Conservation (phyloP, 2,329 filamentous ascomycete species). For the Alternaria sp. region DNA sequence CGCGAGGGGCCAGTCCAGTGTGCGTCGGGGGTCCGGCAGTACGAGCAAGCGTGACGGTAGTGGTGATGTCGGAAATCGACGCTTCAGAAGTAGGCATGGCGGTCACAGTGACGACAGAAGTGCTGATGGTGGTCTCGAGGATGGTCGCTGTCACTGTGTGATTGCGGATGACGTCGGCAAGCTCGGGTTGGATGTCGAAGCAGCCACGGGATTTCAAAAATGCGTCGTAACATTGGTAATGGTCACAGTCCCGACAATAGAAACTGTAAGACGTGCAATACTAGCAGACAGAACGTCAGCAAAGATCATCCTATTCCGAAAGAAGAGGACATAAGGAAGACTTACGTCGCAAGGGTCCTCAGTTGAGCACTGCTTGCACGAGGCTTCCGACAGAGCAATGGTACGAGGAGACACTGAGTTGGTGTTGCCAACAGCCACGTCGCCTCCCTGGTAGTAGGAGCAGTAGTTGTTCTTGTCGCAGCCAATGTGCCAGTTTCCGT, state of each 20-base stretch:
- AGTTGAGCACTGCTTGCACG: not conserved
- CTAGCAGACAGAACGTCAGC: not conserved
- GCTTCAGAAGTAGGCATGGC: not conserved
- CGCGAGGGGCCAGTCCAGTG: not conserved
- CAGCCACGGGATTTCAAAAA: not conserved
- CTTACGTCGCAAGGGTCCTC: not conserved
- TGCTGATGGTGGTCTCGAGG: not conserved
- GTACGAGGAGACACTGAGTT: not conserved
- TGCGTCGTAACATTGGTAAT: not conserved
- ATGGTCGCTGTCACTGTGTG: not conserved
- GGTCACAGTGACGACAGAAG: not conserved
- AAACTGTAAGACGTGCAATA: not conserved
- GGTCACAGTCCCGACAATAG: not conserved
- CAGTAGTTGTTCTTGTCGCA: slow-evolving; percentile 12
- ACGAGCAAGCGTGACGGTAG: not conserved
- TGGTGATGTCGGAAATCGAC: not conserved
- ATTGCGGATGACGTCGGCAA: not conserved
- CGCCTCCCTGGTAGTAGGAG: slow-evolving; percentile 3
- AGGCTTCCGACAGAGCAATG: not conserved
- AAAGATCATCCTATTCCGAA: not conserved
- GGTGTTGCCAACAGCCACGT: not conserved
- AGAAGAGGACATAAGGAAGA: not conserved
- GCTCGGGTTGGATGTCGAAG: not conserved
- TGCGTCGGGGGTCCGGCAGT: not conserved
- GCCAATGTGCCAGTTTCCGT: slow-evolving; percentile 13